Percentiles rank a stretch among this genome's conserved stretches.
phyloP scores from a whole-genome alignment of 1,284 basidiomycete species.

The Puccinia triticina region DNA sequence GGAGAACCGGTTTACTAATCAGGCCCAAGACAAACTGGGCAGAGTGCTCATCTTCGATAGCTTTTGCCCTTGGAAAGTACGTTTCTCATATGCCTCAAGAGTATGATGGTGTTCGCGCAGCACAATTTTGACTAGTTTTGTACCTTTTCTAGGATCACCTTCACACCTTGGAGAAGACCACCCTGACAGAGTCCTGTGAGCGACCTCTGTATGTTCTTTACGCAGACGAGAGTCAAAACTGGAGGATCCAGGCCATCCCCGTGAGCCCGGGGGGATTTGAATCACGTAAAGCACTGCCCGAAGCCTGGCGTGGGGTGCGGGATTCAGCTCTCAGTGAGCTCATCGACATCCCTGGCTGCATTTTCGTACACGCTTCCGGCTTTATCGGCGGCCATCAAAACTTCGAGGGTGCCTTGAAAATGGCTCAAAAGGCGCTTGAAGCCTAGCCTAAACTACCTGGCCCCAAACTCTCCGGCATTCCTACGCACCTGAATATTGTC shows the following conservation, averaged over 20 bases:
- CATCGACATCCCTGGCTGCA: slow-evolving; percentile 75
- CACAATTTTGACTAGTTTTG: not conserved
- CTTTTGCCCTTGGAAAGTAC: slow-evolving; percentile 84
- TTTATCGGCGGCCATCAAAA: slow-evolving; percentile 94
- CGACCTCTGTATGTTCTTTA: slow-evolving; percentile 83
- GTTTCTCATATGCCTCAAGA: slow-evolving; percentile 39
- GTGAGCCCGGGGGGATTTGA: slow-evolving; percentile 79
- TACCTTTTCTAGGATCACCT: slow-evolving; percentile 28
- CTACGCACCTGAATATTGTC: not conserved
- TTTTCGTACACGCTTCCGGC: slow-evolving; percentile 92
- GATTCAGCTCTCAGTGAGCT: slow-evolving; percentile 77
- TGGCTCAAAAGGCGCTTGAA: slow-evolving; percentile 71
- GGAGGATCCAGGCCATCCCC: slow-evolving; percentile 93
- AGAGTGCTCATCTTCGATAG: slow-evolving; percentile 79
- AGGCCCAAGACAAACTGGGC: slow-evolving; percentile 67
- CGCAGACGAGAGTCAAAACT: slow-evolving; percentile 70
- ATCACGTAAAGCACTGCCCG: slow-evolving; percentile 87
- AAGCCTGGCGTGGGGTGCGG: slow-evolving; percentile 86
- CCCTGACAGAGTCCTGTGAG: slow-evolving; percentile 60
- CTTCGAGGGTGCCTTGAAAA: slow-evolving; percentile 78
- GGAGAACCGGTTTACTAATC: slow-evolving; percentile 67
- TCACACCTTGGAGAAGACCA: slow-evolving; percentile 30
- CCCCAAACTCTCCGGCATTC: not conserved
- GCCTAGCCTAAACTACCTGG: not conserved
- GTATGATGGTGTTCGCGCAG: not conserved